Evolutionary conservation across 2,329 filamentous ascomycete genomes (phyloP), one percentile per base, ranked within the genome.

Genomic region (Rhexocercosporidium sp.): DNA sequence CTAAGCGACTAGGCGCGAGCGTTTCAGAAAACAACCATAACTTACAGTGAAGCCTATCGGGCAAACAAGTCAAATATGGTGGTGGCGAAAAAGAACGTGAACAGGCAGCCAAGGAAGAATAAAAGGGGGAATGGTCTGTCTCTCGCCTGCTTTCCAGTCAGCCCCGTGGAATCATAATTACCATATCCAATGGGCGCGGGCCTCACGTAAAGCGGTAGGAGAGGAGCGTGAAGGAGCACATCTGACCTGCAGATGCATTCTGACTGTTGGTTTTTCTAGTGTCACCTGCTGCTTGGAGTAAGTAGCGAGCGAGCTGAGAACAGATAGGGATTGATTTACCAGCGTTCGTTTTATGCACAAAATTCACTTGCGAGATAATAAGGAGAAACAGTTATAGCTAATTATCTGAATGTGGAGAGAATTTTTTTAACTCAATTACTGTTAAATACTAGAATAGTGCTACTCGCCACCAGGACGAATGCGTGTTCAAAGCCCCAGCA

Each of bases 371-470:
- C 5, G 20, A 25, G n/a, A 27, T 6, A 6, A 57, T 18, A 31
- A 22, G 7, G 4, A 25, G 16, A 31, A 11, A n/a, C 18, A 37
- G 29, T n/a, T 4, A 39, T 3, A 18, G 34, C 22, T 18, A 16
- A 6, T 14, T 41, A 22, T 25, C 18, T 34, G n/a, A 41, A 27
- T 39, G 8, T 57, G 12, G 25, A 31, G 16, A n/a, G n/a, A n/a
- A n/a, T n/a, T n/a, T n/a, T 25, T 47, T 65, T 59, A 16, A 16
- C n/a, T 69, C 46, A 69, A 72, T 72, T 72, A 72, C 69, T 69
- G 69, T 72, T 69, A 70, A 70, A 39, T 69, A 69, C 69, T 71
- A 70, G 64, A 68, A 66, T 65, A 64, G 6, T 46, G 27, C 44
- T 49, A 53, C 22, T 67, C 64, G 65, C 60, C 66, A 60, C 66